A percentile compares a stretch with the other conserved stretches of the same genome.
Evolutionary conservation across 2,329 filamentous ascomycete species (phyloP).

Genomic region (Fusarium buharicum): DNA sequence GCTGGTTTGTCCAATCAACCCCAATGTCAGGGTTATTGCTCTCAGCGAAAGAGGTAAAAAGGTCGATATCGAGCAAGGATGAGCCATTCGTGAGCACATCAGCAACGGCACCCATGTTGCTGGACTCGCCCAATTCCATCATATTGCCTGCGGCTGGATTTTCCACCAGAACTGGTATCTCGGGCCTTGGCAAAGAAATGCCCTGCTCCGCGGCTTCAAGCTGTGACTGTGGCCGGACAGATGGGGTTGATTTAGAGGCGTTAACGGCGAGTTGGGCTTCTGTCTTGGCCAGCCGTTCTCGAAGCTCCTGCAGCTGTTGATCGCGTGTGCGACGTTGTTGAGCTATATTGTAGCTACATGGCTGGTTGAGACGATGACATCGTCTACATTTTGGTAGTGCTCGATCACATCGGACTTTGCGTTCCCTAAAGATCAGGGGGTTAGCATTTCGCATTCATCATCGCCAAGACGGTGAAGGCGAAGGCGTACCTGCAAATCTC

Average conservation of each 20-base stretch:
- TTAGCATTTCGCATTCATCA: neutral
- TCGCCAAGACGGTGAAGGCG: neutral
- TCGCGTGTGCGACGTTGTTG: conserved; percentile 1
- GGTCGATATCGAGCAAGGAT: conserved; percentile 1
- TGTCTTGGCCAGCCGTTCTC: conserved; percentile 2
- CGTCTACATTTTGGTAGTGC: conserved; percentile 3
- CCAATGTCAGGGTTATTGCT: neutral
- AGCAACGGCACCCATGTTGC: neutral
- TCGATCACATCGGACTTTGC: conserved; percentile 5
- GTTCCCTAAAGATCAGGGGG: neutral
- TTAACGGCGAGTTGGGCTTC: conserved; percentile 1
- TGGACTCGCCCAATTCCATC: too few species aligned
- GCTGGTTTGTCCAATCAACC: neutral
- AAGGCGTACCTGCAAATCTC: neutral
- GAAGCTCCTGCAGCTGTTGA: conserved; percentile 1
- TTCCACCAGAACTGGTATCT: neutral
- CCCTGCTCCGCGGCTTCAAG: too few species aligned
- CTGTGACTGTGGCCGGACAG: neutral
- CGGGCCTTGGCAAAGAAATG: too few species aligned
- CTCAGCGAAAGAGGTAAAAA: neutral
- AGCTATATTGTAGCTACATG: neutral
- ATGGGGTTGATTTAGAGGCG: neutral
- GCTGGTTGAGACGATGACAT: neutral
- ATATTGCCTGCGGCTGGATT: neutral
- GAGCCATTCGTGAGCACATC: neutral